A percentile compares a stretch with the other conserved stretches of the same genome.
These are phyloP conservation scores for Phytophthora pini DNA, from an alignment of 352 stramenopile genomes.

Conservation along the genomic window DNA sequence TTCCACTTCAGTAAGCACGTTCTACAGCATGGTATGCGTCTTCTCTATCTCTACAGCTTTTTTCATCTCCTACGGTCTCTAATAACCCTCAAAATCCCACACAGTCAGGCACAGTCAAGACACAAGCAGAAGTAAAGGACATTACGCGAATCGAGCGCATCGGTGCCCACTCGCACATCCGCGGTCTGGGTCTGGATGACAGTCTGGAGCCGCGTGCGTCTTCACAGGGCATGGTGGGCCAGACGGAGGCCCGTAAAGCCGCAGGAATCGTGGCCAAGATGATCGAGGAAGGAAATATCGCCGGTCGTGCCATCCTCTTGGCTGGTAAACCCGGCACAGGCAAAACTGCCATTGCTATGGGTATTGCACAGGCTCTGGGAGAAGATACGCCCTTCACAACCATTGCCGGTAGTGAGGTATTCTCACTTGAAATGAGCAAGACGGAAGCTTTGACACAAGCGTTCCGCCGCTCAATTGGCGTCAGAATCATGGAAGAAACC, in stretches of 20 bases:
- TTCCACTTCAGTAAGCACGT: slow-evolving; percentile 1
- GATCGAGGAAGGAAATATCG: slow-evolving; percentile 99
- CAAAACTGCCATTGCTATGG: slow-evolving; percentile 99
- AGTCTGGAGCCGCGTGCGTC: slow-evolving; percentile 93
- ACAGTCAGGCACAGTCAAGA: slow-evolving; percentile 76
- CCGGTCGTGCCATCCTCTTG: slow-evolving; percentile 96
- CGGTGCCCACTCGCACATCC: slow-evolving; percentile 99
- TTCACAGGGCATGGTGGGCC: slow-evolving; percentile 97
- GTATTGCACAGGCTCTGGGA: slow-evolving; percentile 96
- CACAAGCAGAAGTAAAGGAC: slow-evolving; percentile 94
- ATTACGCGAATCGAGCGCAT: slow-evolving; percentile 99
- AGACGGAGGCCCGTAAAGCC: slow-evolving; percentile 93
- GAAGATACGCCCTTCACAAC: slow-evolving; percentile 99
- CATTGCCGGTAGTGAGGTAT: slow-evolving; percentile 98
- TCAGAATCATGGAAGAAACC: slow-evolving; percentile 99
- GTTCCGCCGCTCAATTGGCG: slow-evolving; percentile 96
- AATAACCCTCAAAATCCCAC: slow-evolving; percentile 9
- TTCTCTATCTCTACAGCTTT: background rate
- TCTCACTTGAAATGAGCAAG: slow-evolving; percentile 99
- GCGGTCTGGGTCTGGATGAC: slow-evolving; percentile 98
- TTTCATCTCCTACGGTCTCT: background rate
- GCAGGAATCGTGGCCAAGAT: slow-evolving; percentile 98
- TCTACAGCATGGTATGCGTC: slow-evolving; percentile 30
- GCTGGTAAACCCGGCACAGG: slow-evolving; percentile 96
- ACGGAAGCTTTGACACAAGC: slow-evolving; percentile 99